Conservation (phyloP, 148 eudicot species). For the Cornus florida region DNA sequence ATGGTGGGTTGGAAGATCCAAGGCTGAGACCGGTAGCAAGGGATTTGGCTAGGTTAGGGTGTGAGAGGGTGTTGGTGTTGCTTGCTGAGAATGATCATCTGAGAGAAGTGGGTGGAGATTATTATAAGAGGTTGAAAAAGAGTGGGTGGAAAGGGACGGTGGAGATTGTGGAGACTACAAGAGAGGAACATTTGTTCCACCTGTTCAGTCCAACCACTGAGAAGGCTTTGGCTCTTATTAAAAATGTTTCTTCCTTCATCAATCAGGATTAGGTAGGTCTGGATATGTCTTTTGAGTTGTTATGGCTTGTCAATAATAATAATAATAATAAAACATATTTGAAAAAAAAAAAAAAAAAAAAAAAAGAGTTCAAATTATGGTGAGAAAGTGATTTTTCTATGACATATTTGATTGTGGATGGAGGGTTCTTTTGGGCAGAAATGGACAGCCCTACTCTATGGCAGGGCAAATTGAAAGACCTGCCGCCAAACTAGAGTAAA, state of each 20-base stretch:
- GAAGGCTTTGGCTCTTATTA: constrained; percentile 15
- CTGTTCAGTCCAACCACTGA: constrained; percentile 4
- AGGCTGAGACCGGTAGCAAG: constrained; percentile 16
- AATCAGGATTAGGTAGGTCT: neutral
- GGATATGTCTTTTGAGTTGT: no score
- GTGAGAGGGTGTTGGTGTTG: constrained; percentile 15
- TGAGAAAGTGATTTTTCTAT: no score
- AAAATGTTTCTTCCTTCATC: constrained; percentile 13
- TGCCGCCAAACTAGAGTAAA: no score
- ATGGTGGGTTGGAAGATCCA: constrained; percentile 14
- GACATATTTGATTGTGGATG: no score
- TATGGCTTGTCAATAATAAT: no score
- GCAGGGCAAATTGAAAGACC: no score
- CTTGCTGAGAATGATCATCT: constrained; percentile 28
- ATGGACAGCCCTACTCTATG: no score
- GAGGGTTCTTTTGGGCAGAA: no score
- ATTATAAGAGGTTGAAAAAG: constrained; percentile 17
- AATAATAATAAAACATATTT: no score
- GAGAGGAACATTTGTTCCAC: constrained; percentile 20
- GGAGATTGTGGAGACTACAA: constrained; percentile 18
- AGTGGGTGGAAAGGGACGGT: constrained; percentile 24
- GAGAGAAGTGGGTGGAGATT: constrained; percentile 1
- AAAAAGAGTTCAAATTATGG: no score
- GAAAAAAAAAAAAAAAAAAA: no score
- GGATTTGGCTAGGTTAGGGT: constrained; percentile 5